Evolutionary conservation across 257 asterid species (phyloP).

Genomic region (Striga asiatica): DNA sequence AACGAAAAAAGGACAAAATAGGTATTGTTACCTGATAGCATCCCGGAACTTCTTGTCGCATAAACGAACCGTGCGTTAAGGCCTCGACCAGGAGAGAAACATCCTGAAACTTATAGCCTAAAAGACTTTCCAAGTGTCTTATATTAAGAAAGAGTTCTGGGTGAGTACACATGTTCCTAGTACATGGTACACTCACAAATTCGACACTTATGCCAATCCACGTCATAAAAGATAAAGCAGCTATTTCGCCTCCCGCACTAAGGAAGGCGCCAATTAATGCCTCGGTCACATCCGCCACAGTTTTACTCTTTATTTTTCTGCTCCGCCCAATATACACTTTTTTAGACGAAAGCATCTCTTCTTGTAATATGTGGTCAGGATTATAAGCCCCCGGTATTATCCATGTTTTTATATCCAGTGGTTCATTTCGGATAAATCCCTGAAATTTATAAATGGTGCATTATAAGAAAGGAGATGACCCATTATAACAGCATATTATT

Average conservation of each 20-base stretch:
- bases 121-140: conserved; percentile 31
- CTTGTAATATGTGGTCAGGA: conserved; percentile 17
- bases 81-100: conserved; percentile 77
- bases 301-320: conserved; percentile 37
- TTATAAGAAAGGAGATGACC: neutral
- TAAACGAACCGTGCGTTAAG: conserved; percentile 81
- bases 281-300: conserved; percentile 68
- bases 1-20: too few species aligned
- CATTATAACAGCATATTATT: neutral
- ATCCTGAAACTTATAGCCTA: conserved; percentile 47
- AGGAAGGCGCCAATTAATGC: conserved; percentile 90
- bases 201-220: conserved; percentile 62
- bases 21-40: conserved; percentile 80
- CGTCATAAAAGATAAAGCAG: conserved; percentile 57
- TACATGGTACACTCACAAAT: conserved; percentile 28
- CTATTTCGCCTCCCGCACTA: conserved; percentile 49
- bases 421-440: conserved; percentile 74
- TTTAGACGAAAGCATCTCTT: conserved; percentile 21
- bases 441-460: conserved; percentile 10
- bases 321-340: conserved; percentile 25
- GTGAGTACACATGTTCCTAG: conserved; percentile 25
- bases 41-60: conserved; percentile 72
- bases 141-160: conserved; percentile 45
- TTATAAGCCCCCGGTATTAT: conserved; percentile 46
- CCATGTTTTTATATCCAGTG: conserved; percentile 65